phyloP scores from a whole-genome alignment of 2,329 filamentous ascomycete species.

The Botrytis porri region DNA sequence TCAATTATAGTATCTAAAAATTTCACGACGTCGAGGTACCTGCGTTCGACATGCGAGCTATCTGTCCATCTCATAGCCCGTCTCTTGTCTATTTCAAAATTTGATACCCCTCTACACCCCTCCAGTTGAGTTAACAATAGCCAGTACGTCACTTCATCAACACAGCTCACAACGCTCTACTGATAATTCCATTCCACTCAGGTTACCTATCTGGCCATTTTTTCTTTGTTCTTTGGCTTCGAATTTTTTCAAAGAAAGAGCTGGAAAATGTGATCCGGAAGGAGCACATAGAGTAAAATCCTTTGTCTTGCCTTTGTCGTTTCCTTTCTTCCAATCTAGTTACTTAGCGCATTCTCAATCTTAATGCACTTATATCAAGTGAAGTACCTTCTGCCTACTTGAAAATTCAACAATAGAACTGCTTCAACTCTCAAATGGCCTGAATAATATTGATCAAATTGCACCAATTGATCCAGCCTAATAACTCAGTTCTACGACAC shows the following conservation, averaged over 20 bases:
- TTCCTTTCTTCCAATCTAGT: background rate
- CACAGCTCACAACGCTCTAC: background rate
- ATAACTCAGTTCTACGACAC: too few relatives aligned
- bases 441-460: background rate
- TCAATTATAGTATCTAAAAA: accelerated
- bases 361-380: background rate
- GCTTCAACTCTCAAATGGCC: background rate
- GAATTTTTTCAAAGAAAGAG: background rate
- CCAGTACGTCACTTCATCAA: background rate
- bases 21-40: background rate
- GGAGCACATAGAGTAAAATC: background rate
- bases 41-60: background rate
- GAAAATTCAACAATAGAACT: background rate
- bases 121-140: background rate
- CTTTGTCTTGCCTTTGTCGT: background rate
- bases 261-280: background rate
- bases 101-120: background rate
- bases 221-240: background rate
- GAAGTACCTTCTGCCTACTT: background rate
- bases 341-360: background rate
- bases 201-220: background rate
- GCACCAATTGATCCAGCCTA: background rate
- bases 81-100: background rate
- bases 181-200: background rate
- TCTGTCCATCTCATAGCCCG: background rate